Percentiles rank a stretch among this genome's conserved stretches.
phyloP scores from a whole-genome alignment of 2,329 filamentous ascomycete species.

The Alternaria sp. region DNA sequence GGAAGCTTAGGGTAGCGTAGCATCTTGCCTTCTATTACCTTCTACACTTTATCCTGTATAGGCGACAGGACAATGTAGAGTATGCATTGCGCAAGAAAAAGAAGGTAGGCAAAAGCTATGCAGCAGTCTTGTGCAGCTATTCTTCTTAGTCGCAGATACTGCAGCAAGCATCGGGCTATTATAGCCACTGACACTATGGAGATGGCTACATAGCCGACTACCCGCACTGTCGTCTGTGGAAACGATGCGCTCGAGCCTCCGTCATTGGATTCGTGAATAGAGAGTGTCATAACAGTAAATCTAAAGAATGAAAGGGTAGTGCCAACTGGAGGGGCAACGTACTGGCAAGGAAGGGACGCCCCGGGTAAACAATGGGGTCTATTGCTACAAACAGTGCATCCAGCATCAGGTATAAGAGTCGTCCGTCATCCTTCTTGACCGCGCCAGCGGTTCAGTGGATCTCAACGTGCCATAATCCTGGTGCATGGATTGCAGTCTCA shows the following conservation, averaged over 20 bases:
- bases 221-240: neutral
- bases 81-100: neutral
- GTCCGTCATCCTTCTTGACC: neutral
- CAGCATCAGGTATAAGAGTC: neutral
- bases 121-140: neutral
- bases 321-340: neutral
- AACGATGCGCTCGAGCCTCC: neutral
- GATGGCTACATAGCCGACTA: neutral
- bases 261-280: neutral
- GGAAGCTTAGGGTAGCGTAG: neutral
- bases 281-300: neutral
- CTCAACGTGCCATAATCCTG: neutral
- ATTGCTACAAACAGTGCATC: neutral
- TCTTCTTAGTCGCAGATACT: neutral
- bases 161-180: neutral
- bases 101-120: neutral
- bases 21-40: neutral
- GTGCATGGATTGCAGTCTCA: neutral
- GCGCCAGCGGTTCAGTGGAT: neutral
- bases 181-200: neutral
- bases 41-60: neutral
- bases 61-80: slow-evolving; percentile 1
- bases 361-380: neutral
- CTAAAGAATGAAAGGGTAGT: neutral
- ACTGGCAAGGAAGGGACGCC: neutral